Evolutionary conservation across 225 moss, liverwort and hornwort species (phyloP).

Genomic region (Polytrichum formosum): DNA sequence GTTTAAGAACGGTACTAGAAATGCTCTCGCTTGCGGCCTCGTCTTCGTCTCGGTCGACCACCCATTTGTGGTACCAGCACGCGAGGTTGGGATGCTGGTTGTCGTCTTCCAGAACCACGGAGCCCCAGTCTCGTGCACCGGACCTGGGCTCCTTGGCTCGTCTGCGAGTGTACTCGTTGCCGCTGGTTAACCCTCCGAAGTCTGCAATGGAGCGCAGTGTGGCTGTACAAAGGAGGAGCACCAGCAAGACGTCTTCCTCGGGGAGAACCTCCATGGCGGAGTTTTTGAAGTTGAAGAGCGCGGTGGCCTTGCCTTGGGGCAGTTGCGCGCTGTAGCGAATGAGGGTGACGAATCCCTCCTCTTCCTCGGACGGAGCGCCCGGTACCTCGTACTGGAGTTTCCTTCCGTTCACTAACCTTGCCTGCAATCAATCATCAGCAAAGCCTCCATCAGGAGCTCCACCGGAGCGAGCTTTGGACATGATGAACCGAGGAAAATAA

Average conservation of each 20-base stretch:
- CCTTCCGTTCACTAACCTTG: slow-evolving; percentile 69
- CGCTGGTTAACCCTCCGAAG: slow-evolving; percentile 63
- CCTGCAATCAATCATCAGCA: slow-evolving; percentile 18
- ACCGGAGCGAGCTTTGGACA: too few relatives aligned
- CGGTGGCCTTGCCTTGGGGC: slow-evolving; percentile 77
- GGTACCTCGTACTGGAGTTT: slow-evolving; percentile 72
- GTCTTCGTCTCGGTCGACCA: slow-evolving; percentile 18
- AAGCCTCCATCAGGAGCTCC: background rate
- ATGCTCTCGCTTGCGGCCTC: slow-evolving; percentile 19
- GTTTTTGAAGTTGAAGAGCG: slow-evolving; percentile 76
- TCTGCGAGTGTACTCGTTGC: slow-evolving; percentile 45
- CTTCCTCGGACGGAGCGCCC: slow-evolving; percentile 55
- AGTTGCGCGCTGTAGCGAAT: slow-evolving; percentile 64
- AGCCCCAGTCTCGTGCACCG: slow-evolving; percentile 69
- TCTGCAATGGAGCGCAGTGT: slow-evolving; percentile 73
- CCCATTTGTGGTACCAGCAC: slow-evolving; percentile 63
- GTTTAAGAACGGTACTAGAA: too few relatives aligned
- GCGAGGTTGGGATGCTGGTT: slow-evolving; percentile 43
- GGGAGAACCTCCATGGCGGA: slow-evolving; percentile 73
- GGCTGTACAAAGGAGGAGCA: slow-evolving; percentile 76
- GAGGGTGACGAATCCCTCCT: slow-evolving; percentile 86
- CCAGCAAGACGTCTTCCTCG: slow-evolving; percentile 69
- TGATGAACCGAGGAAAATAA: too few relatives aligned
- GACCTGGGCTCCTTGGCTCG: slow-evolving; percentile 55
- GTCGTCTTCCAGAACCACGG: slow-evolving; percentile 60